These are phyloP conservation scores for Monosporascus cannonballus DNA, from an alignment of 2,329 filamentous ascomycete genomes.

Conservation along the genomic window DNA sequence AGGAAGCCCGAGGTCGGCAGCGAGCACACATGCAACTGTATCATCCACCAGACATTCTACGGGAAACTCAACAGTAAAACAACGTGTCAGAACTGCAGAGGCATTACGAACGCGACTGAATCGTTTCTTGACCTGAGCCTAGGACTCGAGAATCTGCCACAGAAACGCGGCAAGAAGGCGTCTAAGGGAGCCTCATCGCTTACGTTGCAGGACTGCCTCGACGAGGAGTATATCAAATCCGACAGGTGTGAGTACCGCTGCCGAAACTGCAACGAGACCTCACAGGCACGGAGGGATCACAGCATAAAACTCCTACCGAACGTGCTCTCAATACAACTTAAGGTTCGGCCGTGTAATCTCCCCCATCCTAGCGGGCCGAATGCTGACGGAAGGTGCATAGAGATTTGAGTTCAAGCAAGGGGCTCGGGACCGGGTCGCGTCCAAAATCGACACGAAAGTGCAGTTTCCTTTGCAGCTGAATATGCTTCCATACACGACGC, in stretches of 20 bases:
- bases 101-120: conserved; percentile 75
- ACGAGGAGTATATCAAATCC: conserved; percentile 76
- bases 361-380: not conserved
- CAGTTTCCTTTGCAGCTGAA: conserved; percentile 83
- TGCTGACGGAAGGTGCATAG: conserved; percentile 25
- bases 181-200: conserved; percentile 42
- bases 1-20: conserved; percentile 54
- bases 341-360: conserved; percentile 46
- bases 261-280: conserved; percentile 67
- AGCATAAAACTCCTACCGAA: conserved; percentile 81
- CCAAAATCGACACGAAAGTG: conserved; percentile 83
- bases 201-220: conserved; percentile 68
- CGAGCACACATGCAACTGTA: conserved; percentile 71
- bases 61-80: conserved; percentile 87
- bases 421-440: conserved; percentile 60
- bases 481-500: conserved; percentile 82
- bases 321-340: conserved; percentile 86
- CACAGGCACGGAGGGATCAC: conserved; percentile 78
- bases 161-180: conserved; percentile 54
- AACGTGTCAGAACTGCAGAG: conserved; percentile 82
- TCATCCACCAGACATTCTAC: conserved; percentile 92
- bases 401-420: conserved; percentile 69
- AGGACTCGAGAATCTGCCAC: conserved; percentile 70
- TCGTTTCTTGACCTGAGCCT: conserved; percentile 88
- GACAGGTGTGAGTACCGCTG: conserved; percentile 91